A percentile compares a stretch with the other conserved stretches of the same genome.
These are phyloP conservation scores for Penicillium subrubescens DNA, from an alignment of 495 filamentous ascomycete genomes.

Conservation along the genomic window DNA sequence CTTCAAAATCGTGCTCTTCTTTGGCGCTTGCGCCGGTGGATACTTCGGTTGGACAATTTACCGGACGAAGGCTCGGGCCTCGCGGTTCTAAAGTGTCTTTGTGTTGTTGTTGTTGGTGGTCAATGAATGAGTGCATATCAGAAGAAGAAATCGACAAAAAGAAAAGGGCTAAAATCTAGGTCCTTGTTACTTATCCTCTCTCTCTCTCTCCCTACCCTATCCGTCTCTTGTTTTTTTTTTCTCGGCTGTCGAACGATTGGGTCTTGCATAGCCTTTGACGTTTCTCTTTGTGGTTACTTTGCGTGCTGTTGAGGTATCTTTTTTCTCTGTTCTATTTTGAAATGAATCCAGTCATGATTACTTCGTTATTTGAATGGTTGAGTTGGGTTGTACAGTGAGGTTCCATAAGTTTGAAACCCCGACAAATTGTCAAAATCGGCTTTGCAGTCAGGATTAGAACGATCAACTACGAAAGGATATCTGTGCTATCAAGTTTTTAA, in stretches of 20 bases:
- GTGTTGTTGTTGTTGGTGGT: no score
- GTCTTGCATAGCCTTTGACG: conserved; percentile 34
- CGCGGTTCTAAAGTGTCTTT: conserved; percentile 65
- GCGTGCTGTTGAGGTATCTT: conserved; percentile 12
- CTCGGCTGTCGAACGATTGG: conserved; percentile 21
- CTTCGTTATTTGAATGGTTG: background rate
- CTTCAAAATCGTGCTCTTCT: conserved; percentile 78
- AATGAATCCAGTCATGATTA: conserved; percentile 34
- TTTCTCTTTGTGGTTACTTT: conserved; percentile 17
- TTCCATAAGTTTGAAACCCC: no score
- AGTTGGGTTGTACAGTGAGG: background rate
- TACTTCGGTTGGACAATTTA: conserved; percentile 88
- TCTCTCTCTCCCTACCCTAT: conserved; percentile 3
- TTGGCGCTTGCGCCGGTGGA: conserved; percentile 64
- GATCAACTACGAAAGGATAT: no score
- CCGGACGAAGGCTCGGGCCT: conserved; percentile 68
- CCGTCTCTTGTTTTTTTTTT: background rate
- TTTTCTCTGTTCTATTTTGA: conserved; percentile 23
- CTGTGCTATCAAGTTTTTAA: no score
- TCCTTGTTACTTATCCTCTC: background rate
- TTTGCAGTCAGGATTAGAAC: no score
- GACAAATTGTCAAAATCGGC: no score
- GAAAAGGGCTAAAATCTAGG: background rate
- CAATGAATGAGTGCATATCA: background rate
- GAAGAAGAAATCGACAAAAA: background rate